Percentiles rank a stretch among this genome's conserved stretches.
Conservation (phyloP, 306 rosid species). For the Vigna unguiculata region DNA sequence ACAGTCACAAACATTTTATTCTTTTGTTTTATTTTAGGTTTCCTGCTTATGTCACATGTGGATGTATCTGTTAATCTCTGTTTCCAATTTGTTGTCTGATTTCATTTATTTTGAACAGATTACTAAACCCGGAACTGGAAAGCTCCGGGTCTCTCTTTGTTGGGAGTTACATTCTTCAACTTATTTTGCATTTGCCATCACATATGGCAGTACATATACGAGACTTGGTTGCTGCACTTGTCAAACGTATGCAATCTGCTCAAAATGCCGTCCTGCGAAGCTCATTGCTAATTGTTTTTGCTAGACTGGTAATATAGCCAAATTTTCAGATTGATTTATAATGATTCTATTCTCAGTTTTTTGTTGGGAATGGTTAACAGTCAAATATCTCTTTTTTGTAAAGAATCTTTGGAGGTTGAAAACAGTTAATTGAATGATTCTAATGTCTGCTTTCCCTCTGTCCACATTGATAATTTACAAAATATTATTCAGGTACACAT, state of each 20-base stretch:
- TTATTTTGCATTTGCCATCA: slow-evolving; percentile 84
- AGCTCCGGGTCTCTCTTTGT: slow-evolving; percentile 95
- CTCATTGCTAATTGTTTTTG: slow-evolving; percentile 89
- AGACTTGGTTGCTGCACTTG: slow-evolving; percentile 84
- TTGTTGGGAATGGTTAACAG: slow-evolving; percentile 22
- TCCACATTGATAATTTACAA: not conserved
- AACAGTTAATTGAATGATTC: slow-evolving; percentile 34
- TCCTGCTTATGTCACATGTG: not conserved
- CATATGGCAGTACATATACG: slow-evolving; percentile 85
- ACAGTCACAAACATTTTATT: slow-evolving; percentile 6
- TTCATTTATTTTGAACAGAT: slow-evolving; percentile 61
- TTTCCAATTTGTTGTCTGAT: slow-evolving; percentile 44
- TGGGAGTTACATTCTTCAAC: slow-evolving; percentile 92
- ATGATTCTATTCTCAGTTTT: slow-evolving; percentile 19
- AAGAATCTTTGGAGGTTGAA: slow-evolving; percentile 20
- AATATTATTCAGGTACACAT: slow-evolving; percentile 76
- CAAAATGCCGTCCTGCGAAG: slow-evolving; percentile 72
- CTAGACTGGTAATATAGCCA: slow-evolving; percentile 74
- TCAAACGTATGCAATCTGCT: slow-evolving; percentile 90
- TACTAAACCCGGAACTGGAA: slow-evolving; percentile 84
- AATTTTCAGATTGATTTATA: slow-evolving; percentile 29
- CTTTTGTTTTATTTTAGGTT: slow-evolving; percentile 3
- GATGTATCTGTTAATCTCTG: not conserved
- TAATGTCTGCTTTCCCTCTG: not conserved
- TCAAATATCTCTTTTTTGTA: slow-evolving; percentile 23